Evolutionary conservation across 2,329 filamentous ascomycete species (phyloP).

Genomic region (Sclerotinia minor): DNA sequence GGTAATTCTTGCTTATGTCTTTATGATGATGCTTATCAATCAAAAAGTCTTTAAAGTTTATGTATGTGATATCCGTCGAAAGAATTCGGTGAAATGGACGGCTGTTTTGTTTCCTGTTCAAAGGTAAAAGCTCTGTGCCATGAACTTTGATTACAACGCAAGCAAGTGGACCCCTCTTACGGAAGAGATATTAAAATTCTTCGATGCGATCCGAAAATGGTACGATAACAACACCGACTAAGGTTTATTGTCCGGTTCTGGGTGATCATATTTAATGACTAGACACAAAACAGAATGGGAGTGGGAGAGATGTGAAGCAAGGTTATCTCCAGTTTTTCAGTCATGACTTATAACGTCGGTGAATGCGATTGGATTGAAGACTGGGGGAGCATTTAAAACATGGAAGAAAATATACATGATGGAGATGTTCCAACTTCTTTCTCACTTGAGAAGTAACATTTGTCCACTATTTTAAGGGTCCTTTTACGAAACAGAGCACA

Average conservation of each 20-base stretch:
- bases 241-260: background rate
- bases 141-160: background rate
- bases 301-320: background rate
- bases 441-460: background rate
- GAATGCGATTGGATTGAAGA: background rate
- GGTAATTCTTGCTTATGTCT: background rate
- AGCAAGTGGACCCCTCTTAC: background rate
- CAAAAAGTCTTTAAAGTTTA: background rate
- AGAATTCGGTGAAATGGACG: background rate
- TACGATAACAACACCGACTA: background rate
- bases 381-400: background rate
- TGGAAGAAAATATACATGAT: background rate
- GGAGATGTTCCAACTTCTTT: background rate
- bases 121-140: background rate
- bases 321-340: background rate
- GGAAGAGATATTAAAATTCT: background rate
- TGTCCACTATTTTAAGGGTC: background rate
- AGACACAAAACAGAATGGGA: background rate
- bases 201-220: background rate
- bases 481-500: background rate
- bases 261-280: constrained; percentile 2
- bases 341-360: background rate
- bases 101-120: background rate
- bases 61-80: background rate
- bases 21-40: background rate